Evolutionary conservation across 345 rosid genomes (phyloP).

Genomic region (Corchorus olitorius): DNA sequence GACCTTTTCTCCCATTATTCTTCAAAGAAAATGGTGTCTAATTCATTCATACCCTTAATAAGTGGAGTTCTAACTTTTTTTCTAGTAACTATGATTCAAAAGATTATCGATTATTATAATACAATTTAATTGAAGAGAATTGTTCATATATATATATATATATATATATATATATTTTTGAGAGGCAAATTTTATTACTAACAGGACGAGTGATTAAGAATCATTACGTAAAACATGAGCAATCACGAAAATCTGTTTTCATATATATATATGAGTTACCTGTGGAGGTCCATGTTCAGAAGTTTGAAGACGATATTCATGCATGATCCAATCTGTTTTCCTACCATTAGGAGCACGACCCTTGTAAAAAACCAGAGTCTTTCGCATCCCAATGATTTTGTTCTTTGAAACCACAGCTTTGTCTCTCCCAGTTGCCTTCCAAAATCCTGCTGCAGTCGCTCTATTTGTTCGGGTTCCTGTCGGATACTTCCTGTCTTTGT

Average conservation of each 20-base stretch:
- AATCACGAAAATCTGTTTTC: too few relatives aligned
- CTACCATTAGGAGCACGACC: constrained; percentile 96
- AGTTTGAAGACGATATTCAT: constrained; percentile 88
- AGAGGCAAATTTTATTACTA: too few relatives aligned
- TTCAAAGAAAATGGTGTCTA: background rate
- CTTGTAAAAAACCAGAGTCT: constrained; percentile 86
- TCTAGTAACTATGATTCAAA: too few relatives aligned
- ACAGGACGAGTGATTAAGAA: too few relatives aligned
- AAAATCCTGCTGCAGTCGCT: constrained; percentile 90
- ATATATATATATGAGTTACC: constrained; percentile 51
- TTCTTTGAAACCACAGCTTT: constrained; percentile 83
- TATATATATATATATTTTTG: too few relatives aligned
- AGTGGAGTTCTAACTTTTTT: too few relatives aligned
- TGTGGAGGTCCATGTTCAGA: constrained; percentile 69
- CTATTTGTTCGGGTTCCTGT: constrained; percentile 91
- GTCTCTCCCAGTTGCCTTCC: constrained; percentile 99
- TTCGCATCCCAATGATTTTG: constrained; percentile 84
- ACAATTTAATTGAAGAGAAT: too few relatives aligned
- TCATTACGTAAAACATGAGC: too few relatives aligned
- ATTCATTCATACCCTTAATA: too few relatives aligned
- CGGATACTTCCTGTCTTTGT: constrained; percentile 95
- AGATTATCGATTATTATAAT: too few relatives aligned
- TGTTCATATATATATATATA: too few relatives aligned
- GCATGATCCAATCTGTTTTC: constrained; percentile 95
- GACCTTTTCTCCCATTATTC: background rate